Evolutionary conservation across 768 basidiomycete genomes (phyloP).

Genomic region (Kwoniella europaea): DNA sequence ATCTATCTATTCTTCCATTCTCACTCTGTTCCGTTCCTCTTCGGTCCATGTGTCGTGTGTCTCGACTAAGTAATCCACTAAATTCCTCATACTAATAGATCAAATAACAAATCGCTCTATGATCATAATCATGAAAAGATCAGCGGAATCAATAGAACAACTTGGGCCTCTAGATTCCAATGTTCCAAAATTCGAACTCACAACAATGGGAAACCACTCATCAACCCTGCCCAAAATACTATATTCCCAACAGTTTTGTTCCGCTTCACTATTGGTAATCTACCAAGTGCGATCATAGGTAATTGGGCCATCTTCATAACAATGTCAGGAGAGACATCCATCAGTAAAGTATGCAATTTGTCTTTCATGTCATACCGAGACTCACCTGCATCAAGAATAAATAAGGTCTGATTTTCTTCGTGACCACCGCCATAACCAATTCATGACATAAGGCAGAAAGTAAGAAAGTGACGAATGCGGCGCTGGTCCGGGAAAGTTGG

Average conservation of each 20-base stretch:
- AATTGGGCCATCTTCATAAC: conserved; percentile 76
- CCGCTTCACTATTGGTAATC: conserved; percentile 74
- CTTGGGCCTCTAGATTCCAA: too few relatives aligned
- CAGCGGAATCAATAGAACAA: background rate
- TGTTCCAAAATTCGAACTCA: conserved; percentile 30
- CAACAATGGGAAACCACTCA: conserved; percentile 85
- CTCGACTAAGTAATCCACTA: background rate
- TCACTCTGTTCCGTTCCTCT: too few relatives aligned
- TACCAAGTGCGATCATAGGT: conserved; percentile 81
- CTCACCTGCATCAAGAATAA: conserved; percentile 75
- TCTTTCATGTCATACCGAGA: background rate
- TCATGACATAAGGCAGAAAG: conserved; percentile 89
- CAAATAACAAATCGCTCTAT: conserved; percentile 35
- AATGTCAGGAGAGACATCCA: background rate
- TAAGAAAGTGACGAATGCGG: conserved; percentile 91
- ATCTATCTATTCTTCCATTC: too few relatives aligned
- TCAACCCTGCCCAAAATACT: conserved; percentile 90
- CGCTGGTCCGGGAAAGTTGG: conserved; percentile 73
- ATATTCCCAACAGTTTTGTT: conserved; percentile 75
- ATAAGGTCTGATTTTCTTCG: conserved; percentile 88
- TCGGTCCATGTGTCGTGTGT: background rate
- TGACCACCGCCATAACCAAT: conserved; percentile 94
- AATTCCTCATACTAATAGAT: conserved; percentile 14
- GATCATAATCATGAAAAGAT: background rate
- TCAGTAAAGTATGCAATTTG: too few relatives aligned